Base-by-base conservation (phyloP, 805 yeast species). In the Candida suzukii region DNA sequence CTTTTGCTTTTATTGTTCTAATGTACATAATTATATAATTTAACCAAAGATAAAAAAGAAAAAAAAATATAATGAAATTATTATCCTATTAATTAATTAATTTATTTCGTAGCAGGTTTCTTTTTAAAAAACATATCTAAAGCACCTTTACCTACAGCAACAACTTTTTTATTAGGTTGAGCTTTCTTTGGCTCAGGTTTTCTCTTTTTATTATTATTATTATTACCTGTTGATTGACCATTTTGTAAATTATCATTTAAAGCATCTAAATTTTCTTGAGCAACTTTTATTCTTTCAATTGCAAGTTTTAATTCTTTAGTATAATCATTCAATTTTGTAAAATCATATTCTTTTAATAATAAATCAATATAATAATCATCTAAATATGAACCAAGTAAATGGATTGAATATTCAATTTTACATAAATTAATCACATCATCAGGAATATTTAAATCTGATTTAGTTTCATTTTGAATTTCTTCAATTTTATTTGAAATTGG, bases 71-170 rank as follows among this genome's bases (percentile, higher is more conserved):
- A 29, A 25, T 32, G 6, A 4, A 10, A 19, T 11, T 24, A n/a
- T n/a, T n/a, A n/a, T n/a, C n/a, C n/a, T n/a, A n/a, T n/a, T n/a
- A n/a, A n/a, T n/a, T n/a, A n/a, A n/a, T n/a, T n/a, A n/a, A n/a
- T n/a, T n/a, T n/a, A n/a, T n/a, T n/a, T n/a, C n/a, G n/a, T n/a
- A n/a, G n/a, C n/a, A n/a, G n/a, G n/a, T 38, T 50, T 52, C 34
- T 64, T 73, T 48, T 70, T 76, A 57, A 80, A 83, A 48, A 83
- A 80, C 40, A 76, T 73, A 53, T 83, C 91, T 22, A 83, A 61
- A 1, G 88, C 86, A 1, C 93, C 88, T 49, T 66, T 74, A 1
- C 82, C 82, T 2, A 67, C 65, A 1, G 75, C 76, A 2, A 76
- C 77, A 44, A 67, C 69, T 24, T 63, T 69, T 35, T 52, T 61